phyloP scores from a whole-genome alignment of 495 filamentous ascomycete genomes.

The Penicillium odoratum region DNA sequence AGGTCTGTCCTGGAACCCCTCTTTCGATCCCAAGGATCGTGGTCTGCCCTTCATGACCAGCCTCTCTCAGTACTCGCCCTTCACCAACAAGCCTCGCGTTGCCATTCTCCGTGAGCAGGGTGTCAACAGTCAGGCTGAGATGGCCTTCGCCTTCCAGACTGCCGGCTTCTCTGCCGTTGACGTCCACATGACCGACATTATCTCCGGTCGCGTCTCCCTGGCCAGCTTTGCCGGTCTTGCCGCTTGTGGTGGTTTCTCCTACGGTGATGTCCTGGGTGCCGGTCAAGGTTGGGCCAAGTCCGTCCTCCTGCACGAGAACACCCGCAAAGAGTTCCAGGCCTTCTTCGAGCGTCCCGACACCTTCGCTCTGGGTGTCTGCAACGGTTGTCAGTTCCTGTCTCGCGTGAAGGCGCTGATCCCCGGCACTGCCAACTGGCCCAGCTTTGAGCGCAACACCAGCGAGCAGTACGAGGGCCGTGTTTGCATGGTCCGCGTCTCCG shows the following conservation, averaged over 20 bases:
- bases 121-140: constrained; percentile 92
- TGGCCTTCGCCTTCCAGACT: constrained; percentile 92
- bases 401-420: constrained; percentile 83
- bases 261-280: constrained; percentile 93
- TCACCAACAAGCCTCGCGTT: constrained; percentile 75
- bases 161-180: constrained; percentile 91
- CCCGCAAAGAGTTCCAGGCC: constrained; percentile 69
- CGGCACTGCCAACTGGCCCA: constrained; percentile 81
- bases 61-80: constrained; percentile 59
- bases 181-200: constrained; percentile 96
- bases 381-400: constrained; percentile 94
- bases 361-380: constrained; percentile 93
- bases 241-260: constrained; percentile 95
- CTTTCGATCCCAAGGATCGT: constrained; percentile 77
- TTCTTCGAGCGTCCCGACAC: constrained; percentile 92
- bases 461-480: constrained; percentile 93
- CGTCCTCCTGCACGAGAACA: constrained; percentile 77
- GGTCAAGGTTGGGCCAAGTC: constrained; percentile 97
- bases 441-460: constrained; percentile 79
- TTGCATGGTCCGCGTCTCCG: constrained; percentile 79
- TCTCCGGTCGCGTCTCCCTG: constrained; percentile 72
- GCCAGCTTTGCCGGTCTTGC: constrained; percentile 82
- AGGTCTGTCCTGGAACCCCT: constrained; percentile 82
- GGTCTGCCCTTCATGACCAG: constrained; percentile 67
- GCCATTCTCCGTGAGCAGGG: constrained; percentile 95